Conservation (phyloP, 2,329 filamentous ascomycete genomes). For the Sphaerulina musiva region DNA sequence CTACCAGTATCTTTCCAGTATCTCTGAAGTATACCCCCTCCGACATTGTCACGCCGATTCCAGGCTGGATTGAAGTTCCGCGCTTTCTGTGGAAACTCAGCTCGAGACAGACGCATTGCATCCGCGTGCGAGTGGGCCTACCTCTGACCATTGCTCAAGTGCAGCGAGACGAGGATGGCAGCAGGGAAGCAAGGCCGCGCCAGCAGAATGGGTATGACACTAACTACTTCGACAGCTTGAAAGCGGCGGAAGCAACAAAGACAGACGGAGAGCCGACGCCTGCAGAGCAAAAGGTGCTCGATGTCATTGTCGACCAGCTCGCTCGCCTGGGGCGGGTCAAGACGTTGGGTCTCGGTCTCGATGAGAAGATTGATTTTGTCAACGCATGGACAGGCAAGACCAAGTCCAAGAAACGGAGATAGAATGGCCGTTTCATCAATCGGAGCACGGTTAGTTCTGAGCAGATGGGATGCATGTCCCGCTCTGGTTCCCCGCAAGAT, state of each 20-base stretch:
- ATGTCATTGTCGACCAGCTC: constrained; percentile 75
- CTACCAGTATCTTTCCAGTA: constrained; percentile 78
- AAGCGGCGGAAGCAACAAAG: constrained; percentile 25
- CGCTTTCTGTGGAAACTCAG: constrained; percentile 81
- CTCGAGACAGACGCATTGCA: constrained; percentile 76
- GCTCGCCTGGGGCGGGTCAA: constrained; percentile 84
- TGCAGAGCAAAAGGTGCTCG: constrained; percentile 65
- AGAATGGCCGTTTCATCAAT: neutral
- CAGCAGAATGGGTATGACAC: constrained; percentile 36
- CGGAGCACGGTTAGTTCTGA: too few relatives aligned
- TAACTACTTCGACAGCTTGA: constrained; percentile 43
- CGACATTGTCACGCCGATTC: constrained; percentile 86
- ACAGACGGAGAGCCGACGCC: constrained; percentile 27
- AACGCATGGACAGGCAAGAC: constrained; percentile 51
- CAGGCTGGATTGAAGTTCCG: constrained; percentile 54
- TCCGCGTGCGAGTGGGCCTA: constrained; percentile 84
- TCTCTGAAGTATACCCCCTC: constrained; percentile 82
- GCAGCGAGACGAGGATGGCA: constrained; percentile 25
- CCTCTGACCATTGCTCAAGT: constrained; percentile 46
- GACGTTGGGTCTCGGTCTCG: constrained; percentile 74
- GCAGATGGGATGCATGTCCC: too few relatives aligned
- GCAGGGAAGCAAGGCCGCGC: constrained; percentile 17
- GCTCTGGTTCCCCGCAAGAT: too few relatives aligned
- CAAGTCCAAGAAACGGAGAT: constrained; percentile 12
- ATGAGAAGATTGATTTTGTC: constrained; percentile 78